Evolutionary conservation across 257 asterid genomes (phyloP).

Genomic region (Solanum sparsipilum): DNA sequence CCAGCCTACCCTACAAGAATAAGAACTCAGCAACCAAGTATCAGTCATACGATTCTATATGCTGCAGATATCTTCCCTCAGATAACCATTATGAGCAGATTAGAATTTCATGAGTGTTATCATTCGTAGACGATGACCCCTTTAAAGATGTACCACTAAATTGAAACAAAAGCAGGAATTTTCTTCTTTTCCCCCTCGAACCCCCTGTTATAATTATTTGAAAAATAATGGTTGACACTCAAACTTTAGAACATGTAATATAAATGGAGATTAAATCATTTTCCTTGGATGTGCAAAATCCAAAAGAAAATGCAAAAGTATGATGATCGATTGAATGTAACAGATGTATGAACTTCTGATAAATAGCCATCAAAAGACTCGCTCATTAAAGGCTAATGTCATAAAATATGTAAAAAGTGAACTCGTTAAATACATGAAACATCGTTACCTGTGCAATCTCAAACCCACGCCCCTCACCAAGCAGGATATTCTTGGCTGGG

Average conservation of each 20-base stretch:
- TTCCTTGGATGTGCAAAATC: not conserved
- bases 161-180: too few relatives aligned
- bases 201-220: not conserved
- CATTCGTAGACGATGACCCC: too few relatives aligned
- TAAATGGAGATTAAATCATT: not conserved
- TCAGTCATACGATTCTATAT: too few relatives aligned
- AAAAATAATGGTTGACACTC: not conserved
- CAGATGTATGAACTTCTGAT: not conserved
- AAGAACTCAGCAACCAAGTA: too few relatives aligned
- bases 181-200: too few relatives aligned
- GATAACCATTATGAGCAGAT: too few relatives aligned
- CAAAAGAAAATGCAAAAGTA: not conserved
- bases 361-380: not conserved
- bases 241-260: not conserved
- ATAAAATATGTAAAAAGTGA: not conserved
- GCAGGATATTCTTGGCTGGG: conserved; percentile 60
- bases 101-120: too few relatives aligned
- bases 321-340: not conserved
- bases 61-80: too few relatives aligned
- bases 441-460: conserved; percentile 87
- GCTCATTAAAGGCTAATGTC: not conserved
- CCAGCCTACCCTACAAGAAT: too few relatives aligned
- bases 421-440: not conserved
- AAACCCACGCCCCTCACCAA: conserved; percentile 97
- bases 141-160: too few relatives aligned